A percentile compares a stretch with the other conserved stretches of the same genome.
These are phyloP conservation scores for Zymoseptoria ardabiliae DNA, from an alignment of 2,329 filamentous ascomycete genomes.

Conservation along the genomic window DNA sequence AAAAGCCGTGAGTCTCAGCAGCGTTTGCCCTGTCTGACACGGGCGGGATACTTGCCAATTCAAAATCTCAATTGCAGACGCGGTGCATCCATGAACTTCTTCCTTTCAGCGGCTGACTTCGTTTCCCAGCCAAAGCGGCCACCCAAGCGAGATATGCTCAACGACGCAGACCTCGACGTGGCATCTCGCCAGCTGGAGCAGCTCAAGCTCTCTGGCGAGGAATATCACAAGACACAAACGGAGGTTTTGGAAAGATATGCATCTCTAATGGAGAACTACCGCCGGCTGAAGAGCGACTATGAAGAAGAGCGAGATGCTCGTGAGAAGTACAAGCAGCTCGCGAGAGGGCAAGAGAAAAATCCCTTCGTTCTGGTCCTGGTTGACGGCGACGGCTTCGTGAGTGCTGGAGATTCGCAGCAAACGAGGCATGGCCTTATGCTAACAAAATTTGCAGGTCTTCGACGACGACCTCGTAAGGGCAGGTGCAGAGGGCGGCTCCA, in stretches of 20 bases:
- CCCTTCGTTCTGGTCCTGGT: conserved; percentile 55
- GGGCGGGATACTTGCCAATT: neutral
- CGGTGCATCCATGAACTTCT: neutral
- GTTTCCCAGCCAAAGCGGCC: neutral
- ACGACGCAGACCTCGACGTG: conserved; percentile 13
- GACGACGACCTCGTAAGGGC: conserved; percentile 25
- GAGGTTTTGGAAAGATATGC: conserved; percentile 35
- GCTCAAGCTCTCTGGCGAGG: conserved; percentile 14
- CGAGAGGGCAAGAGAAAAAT: conserved; percentile 42
- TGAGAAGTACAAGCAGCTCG: conserved; percentile 50
- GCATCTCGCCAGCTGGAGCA: conserved; percentile 16
- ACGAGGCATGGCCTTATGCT: neutral
- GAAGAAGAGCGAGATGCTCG: conserved; percentile 49
- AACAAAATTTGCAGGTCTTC: conserved; percentile 11
- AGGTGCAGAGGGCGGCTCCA: conserved; percentile 44
- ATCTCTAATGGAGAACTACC: conserved; percentile 40
- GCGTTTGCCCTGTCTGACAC: neutral
- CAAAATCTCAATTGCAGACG: neutral
- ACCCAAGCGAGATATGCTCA: conserved; percentile 11
- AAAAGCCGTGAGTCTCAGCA: neutral
- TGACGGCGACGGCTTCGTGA: conserved; percentile 54
- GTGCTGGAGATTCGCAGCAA: neutral
- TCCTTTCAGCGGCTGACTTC: neutral
- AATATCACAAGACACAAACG: conserved; percentile 19
- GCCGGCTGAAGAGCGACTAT: conserved; percentile 49